Percentiles rank a stretch among this genome's conserved stretches.
phyloP scores from a whole-genome alignment of 164 flowering plant genomes.

The Santalum album region DNA sequence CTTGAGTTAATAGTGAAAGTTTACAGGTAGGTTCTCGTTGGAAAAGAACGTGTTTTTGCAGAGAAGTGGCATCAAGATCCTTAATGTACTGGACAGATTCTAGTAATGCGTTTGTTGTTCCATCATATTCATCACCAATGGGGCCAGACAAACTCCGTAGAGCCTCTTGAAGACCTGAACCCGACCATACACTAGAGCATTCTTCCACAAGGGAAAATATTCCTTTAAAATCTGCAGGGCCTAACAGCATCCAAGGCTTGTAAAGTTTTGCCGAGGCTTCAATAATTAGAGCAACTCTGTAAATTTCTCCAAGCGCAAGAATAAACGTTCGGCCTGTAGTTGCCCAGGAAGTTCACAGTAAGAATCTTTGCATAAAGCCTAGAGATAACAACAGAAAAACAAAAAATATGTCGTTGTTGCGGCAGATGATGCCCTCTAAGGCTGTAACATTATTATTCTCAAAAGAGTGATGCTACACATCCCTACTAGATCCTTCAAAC shows the following conservation, averaged over 20 bases:
- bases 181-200: conserved; percentile 54
- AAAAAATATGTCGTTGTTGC: not conserved
- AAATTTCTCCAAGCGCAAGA: conserved; percentile 71
- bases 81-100: conserved; percentile 44
- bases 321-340: conserved; percentile 55
- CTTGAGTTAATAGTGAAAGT: conserved; percentile 41
- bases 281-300: conserved; percentile 50
- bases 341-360: not conserved
- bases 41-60: conserved; percentile 25
- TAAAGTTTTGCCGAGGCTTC: conserved; percentile 48
- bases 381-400: not conserved
- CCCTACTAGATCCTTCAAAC: no score
- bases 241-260: conserved; percentile 65
- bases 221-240: conserved; percentile 15
- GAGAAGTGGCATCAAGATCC: conserved; percentile 34
- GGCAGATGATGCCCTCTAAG: no score
- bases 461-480: no score
- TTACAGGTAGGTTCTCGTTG: conserved; percentile 35
- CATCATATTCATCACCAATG: conserved; percentile 17
- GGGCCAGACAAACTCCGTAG: conserved; percentile 27
- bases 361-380: not conserved
- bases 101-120: conserved; percentile 22
- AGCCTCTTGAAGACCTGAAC: conserved; percentile 67
- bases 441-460: no score
- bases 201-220: conserved; percentile 40